Base-by-base conservation (phyloP, 768 basidiomycete species). In the Russula sp. region DNA sequence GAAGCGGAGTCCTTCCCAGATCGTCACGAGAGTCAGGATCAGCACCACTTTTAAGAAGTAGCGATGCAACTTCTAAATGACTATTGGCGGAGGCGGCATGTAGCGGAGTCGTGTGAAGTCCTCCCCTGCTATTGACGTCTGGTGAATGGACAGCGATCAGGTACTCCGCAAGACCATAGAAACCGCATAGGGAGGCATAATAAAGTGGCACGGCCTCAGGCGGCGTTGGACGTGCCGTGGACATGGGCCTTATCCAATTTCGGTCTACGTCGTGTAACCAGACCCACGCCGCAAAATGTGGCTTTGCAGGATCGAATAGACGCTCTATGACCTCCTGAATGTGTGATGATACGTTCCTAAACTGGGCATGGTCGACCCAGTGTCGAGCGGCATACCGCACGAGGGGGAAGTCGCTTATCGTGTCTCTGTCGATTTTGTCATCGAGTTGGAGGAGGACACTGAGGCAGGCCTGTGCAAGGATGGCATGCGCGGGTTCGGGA, bases 351-450 rank as follows among this genome's bases (percentile, higher is more conserved):
- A 65, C 59, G 13, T 28, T 14, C 24, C 4, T 34, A 20, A 57
- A 28, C 9, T 44, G 10, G 5, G 34, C 42, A 7, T 66, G 65
- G 13, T 63, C 55, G 1, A 64, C 24, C 65, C 65, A 66, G 42
- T 66, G 2, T 14, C 5, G 61, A 10, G 61, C 57, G 11, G 65
- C 62, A 20, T 66, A 66, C 3, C 0, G 38, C 0, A 40, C 24
- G 0, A 61, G 48, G 0, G 64, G 59, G 0, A n/a, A 32, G 16
- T 22, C 14, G 14, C 9, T 20, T 24, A 66, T 51, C 3, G 8
- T 14, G 5, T 5, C 30, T 53, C 20, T 66, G 24, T 57, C 56
- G 9, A 50, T 16, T 8, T 20, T 28, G 26, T 46, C 56, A 22
- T 65, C 59, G 2, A 61, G 30, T 18, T 61, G 22, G 30, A 66